These are phyloP conservation scores for Malassezia vespertilionis DNA, from an alignment of 1,284 basidiomycete species.

Conservation along the genomic window DNA sequence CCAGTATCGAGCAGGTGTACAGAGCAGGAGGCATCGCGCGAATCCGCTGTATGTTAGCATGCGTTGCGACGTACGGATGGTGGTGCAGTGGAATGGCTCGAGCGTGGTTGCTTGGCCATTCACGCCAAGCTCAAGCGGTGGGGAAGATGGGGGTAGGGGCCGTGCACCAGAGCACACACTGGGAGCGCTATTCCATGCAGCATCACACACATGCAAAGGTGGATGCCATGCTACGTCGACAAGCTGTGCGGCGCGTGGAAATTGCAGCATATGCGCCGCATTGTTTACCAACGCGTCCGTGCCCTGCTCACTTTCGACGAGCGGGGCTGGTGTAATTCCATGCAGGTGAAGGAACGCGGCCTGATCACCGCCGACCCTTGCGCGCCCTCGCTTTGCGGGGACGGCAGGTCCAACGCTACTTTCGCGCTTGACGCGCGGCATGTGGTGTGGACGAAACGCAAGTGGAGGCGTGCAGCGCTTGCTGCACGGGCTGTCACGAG, in stretches of 20 bases:
- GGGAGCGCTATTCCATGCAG: not conserved
- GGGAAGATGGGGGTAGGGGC: not conserved
- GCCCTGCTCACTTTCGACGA: not conserved
- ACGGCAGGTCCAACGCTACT: not conserved
- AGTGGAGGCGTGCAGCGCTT: slow-evolving; percentile 11
- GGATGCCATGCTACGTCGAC: slow-evolving; percentile 6
- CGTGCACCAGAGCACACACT: not conserved
- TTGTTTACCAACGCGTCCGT: not conserved
- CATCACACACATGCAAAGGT: not conserved
- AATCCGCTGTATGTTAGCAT: slow-evolving; percentile 1
- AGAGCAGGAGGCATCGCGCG: not conserved
- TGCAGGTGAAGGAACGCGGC: slow-evolving; percentile 27
- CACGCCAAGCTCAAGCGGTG: not conserved
- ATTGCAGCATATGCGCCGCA: not conserved
- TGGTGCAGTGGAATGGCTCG: not conserved
- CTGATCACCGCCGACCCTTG: slow-evolving; percentile 23
- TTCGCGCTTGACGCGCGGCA: slow-evolving; percentile 15
- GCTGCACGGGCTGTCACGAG: no score
- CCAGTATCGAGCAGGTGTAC: slow-evolving; percentile 9
- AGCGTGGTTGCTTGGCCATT: not conserved
- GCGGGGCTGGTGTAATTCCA: slow-evolving; percentile 14
- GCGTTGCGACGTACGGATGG: not conserved
- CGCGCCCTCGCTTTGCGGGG: slow-evolving; percentile 4
- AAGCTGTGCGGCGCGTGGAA: slow-evolving; percentile 11
- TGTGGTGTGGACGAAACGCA: slow-evolving; percentile 27